Conservation (phyloP, 139 green algal genomes). For the Haematococcus lacustris region DNA sequence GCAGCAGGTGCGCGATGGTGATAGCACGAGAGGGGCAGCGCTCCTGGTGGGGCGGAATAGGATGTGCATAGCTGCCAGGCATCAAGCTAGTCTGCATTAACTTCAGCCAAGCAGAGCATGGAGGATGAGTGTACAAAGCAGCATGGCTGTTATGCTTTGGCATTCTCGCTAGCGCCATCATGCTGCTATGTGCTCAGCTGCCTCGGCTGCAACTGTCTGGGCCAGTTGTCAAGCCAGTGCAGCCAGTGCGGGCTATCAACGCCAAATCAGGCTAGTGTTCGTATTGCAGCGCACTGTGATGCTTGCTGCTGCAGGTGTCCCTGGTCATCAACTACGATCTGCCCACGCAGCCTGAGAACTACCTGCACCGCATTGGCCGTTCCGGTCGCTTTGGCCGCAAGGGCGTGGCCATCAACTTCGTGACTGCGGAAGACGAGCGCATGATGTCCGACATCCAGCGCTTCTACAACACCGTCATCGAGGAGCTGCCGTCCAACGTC, state of each 20-base stretch:
- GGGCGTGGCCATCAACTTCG: slow-evolving; percentile 99
- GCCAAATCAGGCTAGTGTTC: background rate
- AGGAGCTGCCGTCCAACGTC: slow-evolving; percentile 96
- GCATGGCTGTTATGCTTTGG: background rate
- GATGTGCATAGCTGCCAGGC: background rate
- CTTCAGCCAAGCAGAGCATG: background rate
- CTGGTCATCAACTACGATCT: slow-evolving; percentile 99
- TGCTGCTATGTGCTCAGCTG: background rate
- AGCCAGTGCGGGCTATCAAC: too few species aligned
- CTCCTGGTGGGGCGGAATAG: background rate
- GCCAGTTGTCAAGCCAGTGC: too few species aligned
- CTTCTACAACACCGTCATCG: slow-evolving; percentile 99
- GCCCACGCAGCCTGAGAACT: slow-evolving; percentile 99
- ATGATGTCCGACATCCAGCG: slow-evolving; percentile 96
- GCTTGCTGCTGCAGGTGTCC: slow-evolving; percentile 69
- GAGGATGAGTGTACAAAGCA: background rate
- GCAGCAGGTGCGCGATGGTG: slow-evolving; percentile 70
- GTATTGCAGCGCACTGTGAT: background rate
- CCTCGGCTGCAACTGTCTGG: background rate
- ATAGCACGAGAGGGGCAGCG: background rate
- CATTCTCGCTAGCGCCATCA: background rate
- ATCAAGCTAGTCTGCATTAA: background rate
- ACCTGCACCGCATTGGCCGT: slow-evolving; percentile 96
- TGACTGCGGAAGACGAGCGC: slow-evolving; percentile 76
- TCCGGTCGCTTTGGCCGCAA: slow-evolving; percentile 92